These are phyloP conservation scores for Rhizophagus clarus DNA, from an alignment of 192 early-diverging fungal species.

Conservation along the genomic window DNA sequence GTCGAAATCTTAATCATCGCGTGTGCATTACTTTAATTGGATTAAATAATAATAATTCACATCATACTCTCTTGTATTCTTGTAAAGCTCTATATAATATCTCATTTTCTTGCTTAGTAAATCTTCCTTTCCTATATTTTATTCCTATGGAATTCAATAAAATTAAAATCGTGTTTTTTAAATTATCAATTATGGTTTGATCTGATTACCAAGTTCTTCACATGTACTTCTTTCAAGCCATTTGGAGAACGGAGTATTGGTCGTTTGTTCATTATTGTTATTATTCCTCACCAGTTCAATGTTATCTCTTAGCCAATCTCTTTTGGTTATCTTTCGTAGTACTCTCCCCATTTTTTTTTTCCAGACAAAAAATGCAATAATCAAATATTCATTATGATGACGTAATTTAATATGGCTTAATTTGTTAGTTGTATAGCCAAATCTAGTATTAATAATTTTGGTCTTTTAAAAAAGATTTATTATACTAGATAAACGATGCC, in stretches of 20 bases:
- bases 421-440: too few relatives aligned
- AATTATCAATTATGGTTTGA: background rate
- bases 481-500: slow-evolving; percentile 7
- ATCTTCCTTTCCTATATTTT: slow-evolving; percentile 21
- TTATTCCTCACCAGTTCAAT: background rate
- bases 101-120: slow-evolving; percentile 27
- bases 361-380: too few relatives aligned
- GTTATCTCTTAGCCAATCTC: background rate
- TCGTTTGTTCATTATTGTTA: background rate
- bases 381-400: background rate
- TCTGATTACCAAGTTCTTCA: background rate
- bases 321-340: background rate
- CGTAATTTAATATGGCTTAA: background rate
- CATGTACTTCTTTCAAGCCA: slow-evolving; percentile 3
- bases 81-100: slow-evolving; percentile 28
- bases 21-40: background rate
- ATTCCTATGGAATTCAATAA: slow-evolving; percentile 4
- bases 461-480: too few relatives aligned
- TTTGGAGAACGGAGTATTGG: background rate
- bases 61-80: slow-evolving; percentile 32
- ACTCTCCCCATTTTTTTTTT: background rate
- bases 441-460: too few relatives aligned
- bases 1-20: slow-evolving; percentile 14
- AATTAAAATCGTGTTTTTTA: background rate
- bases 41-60: slow-evolving; percentile 13